Percentiles rank a stretch among this genome's conserved stretches.
Conservation (phyloP, 2,329 filamentous ascomycete genomes). For the Penicillium italicum region DNA sequence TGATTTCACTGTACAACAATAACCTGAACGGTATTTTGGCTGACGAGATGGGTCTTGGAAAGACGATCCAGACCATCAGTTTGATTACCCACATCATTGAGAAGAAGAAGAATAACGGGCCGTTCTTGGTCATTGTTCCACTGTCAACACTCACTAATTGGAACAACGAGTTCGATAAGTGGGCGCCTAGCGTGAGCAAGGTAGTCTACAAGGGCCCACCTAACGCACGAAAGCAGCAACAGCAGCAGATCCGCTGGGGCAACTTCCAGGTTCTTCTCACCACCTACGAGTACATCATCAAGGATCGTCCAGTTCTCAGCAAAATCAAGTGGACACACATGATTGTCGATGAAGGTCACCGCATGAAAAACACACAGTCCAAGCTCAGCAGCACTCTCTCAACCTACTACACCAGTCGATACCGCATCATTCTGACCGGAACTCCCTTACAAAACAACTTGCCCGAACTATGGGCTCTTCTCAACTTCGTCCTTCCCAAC, state of each 20-base stretch:
- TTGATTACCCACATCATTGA: constrained; percentile 96
- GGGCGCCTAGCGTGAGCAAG: constrained; percentile 81
- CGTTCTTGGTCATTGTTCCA: constrained; percentile 94
- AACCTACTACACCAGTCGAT: constrained; percentile 90
- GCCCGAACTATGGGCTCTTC: constrained; percentile 91
- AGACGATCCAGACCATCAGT: constrained; percentile 98
- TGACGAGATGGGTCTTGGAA: constrained; percentile 99
- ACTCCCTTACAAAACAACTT: constrained; percentile 97
- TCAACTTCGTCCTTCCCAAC: constrained; percentile 96
- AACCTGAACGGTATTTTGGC: constrained; percentile 98
- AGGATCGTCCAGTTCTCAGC: constrained; percentile 88
- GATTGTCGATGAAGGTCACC: constrained; percentile 99
- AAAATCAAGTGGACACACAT: constrained; percentile 99
- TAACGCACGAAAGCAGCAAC: constrained; percentile 78
- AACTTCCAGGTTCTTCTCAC: constrained; percentile 95
- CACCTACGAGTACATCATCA: constrained; percentile 99
- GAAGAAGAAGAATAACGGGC: constrained; percentile 84
- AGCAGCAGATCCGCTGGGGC: constrained; percentile 89
- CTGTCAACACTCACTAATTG: constrained; percentile 97
- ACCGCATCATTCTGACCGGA: constrained; percentile 93
- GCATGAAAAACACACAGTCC: constrained; percentile 98
- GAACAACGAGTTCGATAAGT: constrained; percentile 98
- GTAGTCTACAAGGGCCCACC: constrained; percentile 98
- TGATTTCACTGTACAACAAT: constrained; percentile 99
- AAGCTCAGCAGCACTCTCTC: constrained; percentile 95